Conservation (phyloP, 179 eudicot species). For the Drosera spatulata region DNA sequence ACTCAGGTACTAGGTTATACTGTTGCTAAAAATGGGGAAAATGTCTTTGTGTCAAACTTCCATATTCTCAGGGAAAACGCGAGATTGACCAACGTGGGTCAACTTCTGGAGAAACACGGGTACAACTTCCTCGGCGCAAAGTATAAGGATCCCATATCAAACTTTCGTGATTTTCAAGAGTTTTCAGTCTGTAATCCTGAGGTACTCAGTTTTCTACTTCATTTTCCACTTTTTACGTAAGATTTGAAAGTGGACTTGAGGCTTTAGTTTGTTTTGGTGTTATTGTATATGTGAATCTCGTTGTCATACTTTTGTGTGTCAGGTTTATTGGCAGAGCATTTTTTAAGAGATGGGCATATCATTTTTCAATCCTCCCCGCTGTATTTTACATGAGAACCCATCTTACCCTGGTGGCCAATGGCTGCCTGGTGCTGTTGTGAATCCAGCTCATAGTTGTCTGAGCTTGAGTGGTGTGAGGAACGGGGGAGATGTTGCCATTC, state of each 20-base stretch:
- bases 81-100: slow-evolving; percentile 56
- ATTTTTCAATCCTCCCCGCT: slow-evolving; percentile 53
- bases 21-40: too few species aligned
- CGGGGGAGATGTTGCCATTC: slow-evolving; percentile 46
- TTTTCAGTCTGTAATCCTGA: slow-evolving; percentile 77
- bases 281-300: too few species aligned
- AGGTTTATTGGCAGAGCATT: slow-evolving; percentile 77
- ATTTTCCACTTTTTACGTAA: background rate
- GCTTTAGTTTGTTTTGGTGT: background rate
- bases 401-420: slow-evolving; percentile 86
- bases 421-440: slow-evolving; percentile 71
- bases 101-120: slow-evolving; percentile 61
- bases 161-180: slow-evolving; percentile 72
- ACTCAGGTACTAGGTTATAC: too few species aligned
- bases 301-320: slow-evolving; percentile 8
- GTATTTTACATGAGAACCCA: slow-evolving; percentile 48
- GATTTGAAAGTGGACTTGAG: background rate
- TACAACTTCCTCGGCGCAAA: slow-evolving; percentile 51
- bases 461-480: slow-evolving; percentile 39
- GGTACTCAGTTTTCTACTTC: slow-evolving; percentile 25
- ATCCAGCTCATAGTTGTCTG: slow-evolving; percentile 74
- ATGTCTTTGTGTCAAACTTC: too few species aligned
- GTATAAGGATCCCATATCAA: slow-evolving; percentile 72
- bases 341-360: slow-evolving; percentile 57
- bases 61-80: slow-evolving; percentile 36